Evolutionary conservation across 345 rosid genomes (phyloP), one percentile per base, ranked within the genome.

Genomic region (Aquilaria yunnanensis): DNA sequence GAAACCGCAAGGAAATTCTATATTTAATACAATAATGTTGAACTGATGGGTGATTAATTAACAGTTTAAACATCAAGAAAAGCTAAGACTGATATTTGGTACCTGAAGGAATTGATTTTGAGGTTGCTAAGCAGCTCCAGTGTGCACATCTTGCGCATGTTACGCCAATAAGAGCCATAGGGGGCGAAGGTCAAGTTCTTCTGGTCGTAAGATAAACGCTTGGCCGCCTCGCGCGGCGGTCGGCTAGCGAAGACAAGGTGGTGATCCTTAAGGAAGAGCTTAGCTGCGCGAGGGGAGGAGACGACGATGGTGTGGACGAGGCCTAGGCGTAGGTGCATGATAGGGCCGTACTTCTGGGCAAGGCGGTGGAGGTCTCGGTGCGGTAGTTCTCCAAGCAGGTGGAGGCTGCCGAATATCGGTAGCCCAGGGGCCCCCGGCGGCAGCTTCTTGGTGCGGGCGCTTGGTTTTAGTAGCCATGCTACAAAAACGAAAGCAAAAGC

Each of bases 351-450:
- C n/a, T 63, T 68, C 16, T 70, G 7, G 2, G 87, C 68, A 6
- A 79, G 61, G 5, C 13, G 6, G 10, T 68, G 77, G 41, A 82
- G 73, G 37, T 65, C 75, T 10, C 50, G 70, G 64, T 74, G 84
- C 10, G 83, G 78, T 10, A 46, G 32, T 23, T 73, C 6, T 0
- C 84, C 84, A 29, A 77, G 9, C 64, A 56, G 30, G 16, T 68
- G 77, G 51, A 82, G 77, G 75, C 34, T 70, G 33, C 82, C 84
- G 0, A 80, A 52, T 6, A 80, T 52, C 0, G 84, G 87, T 9
- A 70, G 47, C 16, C 82, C 80, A 47, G 16, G 59, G 0, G 86
- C 82, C 9, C 87, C 82, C 2, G 87, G 87, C 31, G 84, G 80
- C 50, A 76, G 34, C 55, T 45, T 70, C 60, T 32, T 12, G 1